Conservation (phyloP, 164 flowering plant species). For the Taxillus chinensis region DNA sequence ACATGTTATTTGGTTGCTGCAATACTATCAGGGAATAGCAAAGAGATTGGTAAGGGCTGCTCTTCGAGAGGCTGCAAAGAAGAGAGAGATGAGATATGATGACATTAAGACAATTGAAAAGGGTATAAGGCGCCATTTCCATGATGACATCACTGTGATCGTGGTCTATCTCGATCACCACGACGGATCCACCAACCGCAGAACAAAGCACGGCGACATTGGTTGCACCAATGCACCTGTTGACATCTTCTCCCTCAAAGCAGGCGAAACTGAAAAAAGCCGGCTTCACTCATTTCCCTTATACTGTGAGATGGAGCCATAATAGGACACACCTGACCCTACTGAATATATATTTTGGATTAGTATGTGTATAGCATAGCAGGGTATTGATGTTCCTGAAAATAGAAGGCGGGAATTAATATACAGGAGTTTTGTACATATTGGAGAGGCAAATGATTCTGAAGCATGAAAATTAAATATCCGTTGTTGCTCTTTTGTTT, state of each 20-base stretch:
- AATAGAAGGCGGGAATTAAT: too few species aligned
- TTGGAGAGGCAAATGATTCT: too few species aligned
- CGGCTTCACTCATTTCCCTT: conserved; percentile 5
- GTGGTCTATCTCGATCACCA: conserved; percentile 59
- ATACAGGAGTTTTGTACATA: too few species aligned
- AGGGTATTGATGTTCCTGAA: too few species aligned
- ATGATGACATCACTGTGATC: conserved; percentile 55
- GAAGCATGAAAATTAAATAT: too few species aligned
- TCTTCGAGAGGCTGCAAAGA: conserved; percentile 47
- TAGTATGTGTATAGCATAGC: too few species aligned
- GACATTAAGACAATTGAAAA: conserved; percentile 50
- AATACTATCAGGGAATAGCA: conserved; percentile 50
- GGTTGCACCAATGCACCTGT: conserved; percentile 37
- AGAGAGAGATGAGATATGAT: conserved; percentile 41
- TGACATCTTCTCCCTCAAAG: conserved; percentile 37
- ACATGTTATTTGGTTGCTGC: neutral
- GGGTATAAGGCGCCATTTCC: conserved; percentile 52
- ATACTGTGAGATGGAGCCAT: too few species aligned
- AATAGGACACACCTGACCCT: too few species aligned
- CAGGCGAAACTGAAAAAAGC: conserved; percentile 19
- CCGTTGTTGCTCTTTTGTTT: too few species aligned
- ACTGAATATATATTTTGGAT: too few species aligned
- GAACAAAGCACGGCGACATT: conserved; percentile 8
- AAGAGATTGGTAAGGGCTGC: conserved; percentile 59
- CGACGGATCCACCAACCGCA: conserved; percentile 9